A percentile compares a stretch with the other conserved stretches of the same genome.
These are phyloP conservation scores for Coniella vitis DNA, from an alignment of 2,329 filamentous ascomycete species.

Conservation along the genomic window DNA sequence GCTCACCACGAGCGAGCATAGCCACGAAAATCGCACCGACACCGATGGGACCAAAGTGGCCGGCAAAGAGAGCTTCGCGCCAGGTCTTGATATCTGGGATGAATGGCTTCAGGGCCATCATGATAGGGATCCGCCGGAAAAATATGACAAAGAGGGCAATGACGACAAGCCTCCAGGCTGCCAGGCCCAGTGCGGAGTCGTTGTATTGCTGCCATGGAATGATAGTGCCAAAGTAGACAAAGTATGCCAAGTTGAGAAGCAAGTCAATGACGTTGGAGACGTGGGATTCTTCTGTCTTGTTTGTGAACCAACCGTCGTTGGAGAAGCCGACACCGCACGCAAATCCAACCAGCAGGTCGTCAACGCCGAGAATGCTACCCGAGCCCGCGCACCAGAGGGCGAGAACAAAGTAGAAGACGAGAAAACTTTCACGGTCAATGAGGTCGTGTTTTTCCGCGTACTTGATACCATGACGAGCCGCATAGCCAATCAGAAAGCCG, in stretches of 20 bases:
- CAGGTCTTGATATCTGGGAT: slow-evolving; percentile 98
- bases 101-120: slow-evolving; percentile 82
- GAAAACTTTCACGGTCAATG: slow-evolving; percentile 93
- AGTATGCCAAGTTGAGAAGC: slow-evolving; percentile 93
- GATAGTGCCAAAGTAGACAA: slow-evolving; percentile 95
- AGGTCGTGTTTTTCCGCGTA: slow-evolving; percentile 75
- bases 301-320: slow-evolving; percentile 97
- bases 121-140: slow-evolving; percentile 92
- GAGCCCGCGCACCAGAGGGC: slow-evolving; percentile 94
- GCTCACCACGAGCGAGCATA: slow-evolving; percentile 85
- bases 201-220: slow-evolving; percentile 96
- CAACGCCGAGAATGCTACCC: slow-evolving; percentile 82
- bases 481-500: slow-evolving; percentile 81
- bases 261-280: slow-evolving; percentile 99
- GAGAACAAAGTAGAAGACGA: slow-evolving; percentile 97
- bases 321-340: slow-evolving; percentile 96
- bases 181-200: slow-evolving; percentile 61
- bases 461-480: slow-evolving; percentile 85
- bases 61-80: slow-evolving; percentile 93
- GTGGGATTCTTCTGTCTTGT: slow-evolving; percentile 97
- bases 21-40: slow-evolving; percentile 95
- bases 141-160: slow-evolving; percentile 90
- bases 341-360: slow-evolving; percentile 92
- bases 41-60: slow-evolving; percentile 95
- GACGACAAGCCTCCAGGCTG: slow-evolving; percentile 86